Evolutionary conservation across 371 early-diverging fungal genomes (phyloP), one percentile per base, ranked within the genome.

Genomic region (Lichtheimia corymbifera): DNA sequence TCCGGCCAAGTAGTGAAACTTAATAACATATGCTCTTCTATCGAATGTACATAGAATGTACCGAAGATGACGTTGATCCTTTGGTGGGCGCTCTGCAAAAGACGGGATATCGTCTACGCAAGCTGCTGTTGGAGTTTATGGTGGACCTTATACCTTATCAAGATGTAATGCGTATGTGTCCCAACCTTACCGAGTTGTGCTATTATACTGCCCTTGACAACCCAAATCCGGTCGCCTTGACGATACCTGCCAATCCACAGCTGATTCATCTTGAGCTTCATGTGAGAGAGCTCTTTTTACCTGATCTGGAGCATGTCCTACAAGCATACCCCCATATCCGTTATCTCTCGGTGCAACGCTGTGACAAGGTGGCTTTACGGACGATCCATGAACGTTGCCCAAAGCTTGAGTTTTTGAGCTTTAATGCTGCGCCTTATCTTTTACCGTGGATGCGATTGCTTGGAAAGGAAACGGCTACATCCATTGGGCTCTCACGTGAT

Each of bases 151-250:
- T 56, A 11, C 42, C 57, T 5, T 27, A 43, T 44, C 44, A 42
- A 20, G 25, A 40, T 7, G 17, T 56, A 0, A 17, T 56, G 18
- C 42, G 42, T 0, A 28, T 44, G 28, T 56, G 57, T 27, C 57
- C 57, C 18, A 56, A 56, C 6, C 45, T 56, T 13, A 56, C 57
- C 9, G 57, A 56, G 11, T 20, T 56, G 4, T 41, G 28, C 5
- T 56, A 44, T 45, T 56, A 22, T 28, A 42, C 42, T 9, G 25
- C 57, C 2, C 17, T 35, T n/a, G 41, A 27, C 24, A 25, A 42
- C 1, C n/a, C 20, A n/a, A 44, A n/a, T 4, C 24, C 40, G 2
- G 47, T 17, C 28, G 45, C 25, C 22, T 44, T 41, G 9, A 25
- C 18, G 15, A 41, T 56, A 41, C 57, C 57, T 25, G 17, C 24